phyloP scores from a whole-genome alignment of 148 eudicot genomes.

The Nepenthes mirabilis region DNA sequence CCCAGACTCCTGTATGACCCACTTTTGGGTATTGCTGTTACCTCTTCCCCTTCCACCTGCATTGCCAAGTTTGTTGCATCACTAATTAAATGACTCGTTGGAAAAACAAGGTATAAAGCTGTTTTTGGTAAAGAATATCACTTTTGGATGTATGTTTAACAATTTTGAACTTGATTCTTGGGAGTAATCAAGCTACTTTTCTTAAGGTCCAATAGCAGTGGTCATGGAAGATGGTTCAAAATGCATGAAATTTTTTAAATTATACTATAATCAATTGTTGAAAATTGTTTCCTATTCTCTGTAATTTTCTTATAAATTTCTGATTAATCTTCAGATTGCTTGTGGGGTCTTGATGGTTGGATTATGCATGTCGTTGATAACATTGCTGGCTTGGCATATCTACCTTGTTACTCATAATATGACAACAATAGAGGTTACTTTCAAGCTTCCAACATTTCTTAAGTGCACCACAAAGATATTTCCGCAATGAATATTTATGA shows the following conservation, averaged over 20 bases:
- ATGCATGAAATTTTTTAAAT: not conserved
- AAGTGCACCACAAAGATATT: not conserved
- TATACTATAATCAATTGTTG: not conserved
- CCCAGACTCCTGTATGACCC: too few relatives aligned
- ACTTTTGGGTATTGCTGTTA: too few relatives aligned
- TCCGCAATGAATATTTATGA: not conserved
- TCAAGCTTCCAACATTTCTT: slow-evolving; percentile 1
- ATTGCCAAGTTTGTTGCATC: too few relatives aligned
- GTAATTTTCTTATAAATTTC: not conserved
- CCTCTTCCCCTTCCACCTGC: too few relatives aligned
- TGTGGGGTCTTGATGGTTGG: slow-evolving; percentile 19
- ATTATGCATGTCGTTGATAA: slow-evolving; percentile 32
- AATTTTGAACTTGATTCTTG: too few relatives aligned
- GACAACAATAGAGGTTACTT: slow-evolving; percentile 62
- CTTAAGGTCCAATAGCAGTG: too few relatives aligned
- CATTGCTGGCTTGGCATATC: slow-evolving; percentile 52
- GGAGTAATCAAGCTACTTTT: too few relatives aligned
- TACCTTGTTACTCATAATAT: slow-evolving; percentile 43
- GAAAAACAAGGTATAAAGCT: too few relatives aligned
- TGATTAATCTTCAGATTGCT: slow-evolving; percentile 25
- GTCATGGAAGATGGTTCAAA: not conserved
- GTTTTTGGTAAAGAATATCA: too few relatives aligned
- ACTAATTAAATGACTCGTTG: too few relatives aligned
- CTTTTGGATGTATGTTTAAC: too few relatives aligned
- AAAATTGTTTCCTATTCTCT: not conserved